Base-by-base conservation (phyloP, 805 yeast genomes). In the Yamadazyma kitorensis region DNA sequence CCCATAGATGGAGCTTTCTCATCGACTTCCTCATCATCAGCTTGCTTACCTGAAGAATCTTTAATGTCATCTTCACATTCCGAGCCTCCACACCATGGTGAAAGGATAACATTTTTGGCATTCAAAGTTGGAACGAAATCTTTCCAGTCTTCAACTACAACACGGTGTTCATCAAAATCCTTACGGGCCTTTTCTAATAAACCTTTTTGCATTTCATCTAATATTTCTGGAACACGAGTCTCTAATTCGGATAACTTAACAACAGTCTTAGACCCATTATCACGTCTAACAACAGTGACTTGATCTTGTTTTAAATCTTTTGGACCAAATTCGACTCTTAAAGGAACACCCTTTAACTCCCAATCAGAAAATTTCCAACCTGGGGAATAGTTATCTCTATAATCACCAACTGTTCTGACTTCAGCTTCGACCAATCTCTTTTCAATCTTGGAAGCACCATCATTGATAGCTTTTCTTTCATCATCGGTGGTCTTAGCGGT, bases 1-100 rank as follows among this genome's bases (percentile, higher is more conserved):
- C 99, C 99, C 99, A 93, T 93, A 33, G 94, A 80, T 58, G 99
- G 99, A 16, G 98, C 87, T 62, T 86, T 84, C 56, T 93, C 98
- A 58, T 93, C 99, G 31, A 72, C 82, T 60, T 85, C 96, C 49
- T 79, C 86, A 18, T 68, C 80, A 47, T 85, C 95, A 44, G 83
- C 91, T 57, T 82, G 84, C 56, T 81, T 78, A 27, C 95, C 87
- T 12, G 86, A 78, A 28, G 86, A 72, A 30, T 89, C 96, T 75
- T 94, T 93, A 65, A 93, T 94, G 50, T 85, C 91, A 50, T 93
- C 98, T 68, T 93, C 99, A 76, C 98, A 93, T 49, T 80, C 95
- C 48, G 74, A 74, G 40, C 66, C 83, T 48, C 97, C 98, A 78
- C 98, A 93, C 96, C 96, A 94, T 64, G 99, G 99, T 5, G 97